Conservation (phyloP, 768 basidiomycete species). For the Cystobasidium tubakii region DNA sequence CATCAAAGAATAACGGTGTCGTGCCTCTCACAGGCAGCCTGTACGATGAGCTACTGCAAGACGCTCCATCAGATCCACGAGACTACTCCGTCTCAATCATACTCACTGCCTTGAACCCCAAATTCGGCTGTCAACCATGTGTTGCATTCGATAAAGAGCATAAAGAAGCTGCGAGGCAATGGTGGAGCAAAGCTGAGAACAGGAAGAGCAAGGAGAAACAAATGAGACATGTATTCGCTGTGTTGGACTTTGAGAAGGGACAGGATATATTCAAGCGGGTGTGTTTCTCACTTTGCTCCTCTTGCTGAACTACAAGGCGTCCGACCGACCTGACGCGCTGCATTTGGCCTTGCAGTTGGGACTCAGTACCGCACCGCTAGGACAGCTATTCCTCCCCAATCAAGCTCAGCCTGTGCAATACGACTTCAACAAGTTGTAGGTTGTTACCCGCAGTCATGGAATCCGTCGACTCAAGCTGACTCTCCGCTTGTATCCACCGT, state of each 20-base stretch:
- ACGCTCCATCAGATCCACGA: constrained; percentile 58
- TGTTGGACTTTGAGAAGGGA: constrained; percentile 76
- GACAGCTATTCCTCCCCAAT: constrained; percentile 29
- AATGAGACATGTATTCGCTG: constrained; percentile 82
- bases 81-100: constrained; percentile 83
- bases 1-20: constrained; percentile 29
- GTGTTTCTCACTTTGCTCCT: constrained; percentile 68
- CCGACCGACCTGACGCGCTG: neutral
- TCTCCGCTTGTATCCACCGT: too few relatives aligned
- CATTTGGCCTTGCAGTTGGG: neutral
- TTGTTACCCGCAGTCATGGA: neutral
- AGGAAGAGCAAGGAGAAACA: constrained; percentile 52
- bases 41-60: constrained; percentile 63
- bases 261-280: constrained; percentile 75
- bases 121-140: constrained; percentile 86
- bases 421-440: constrained; percentile 40
- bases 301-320: constrained; percentile 38
- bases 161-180: constrained; percentile 49
- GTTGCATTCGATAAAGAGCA: constrained; percentile 52
- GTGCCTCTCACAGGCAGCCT: constrained; percentile 31
- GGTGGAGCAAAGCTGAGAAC: constrained; percentile 59
- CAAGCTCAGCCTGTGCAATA: constrained; percentile 27
- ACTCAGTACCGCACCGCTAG: constrained; percentile 38
- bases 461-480: constrained; percentile 3
- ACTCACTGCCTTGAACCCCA: constrained; percentile 75